phyloP scores from a whole-genome alignment of 352 stramenopile species.

The Globisporangium rhizosaccharum region DNA sequence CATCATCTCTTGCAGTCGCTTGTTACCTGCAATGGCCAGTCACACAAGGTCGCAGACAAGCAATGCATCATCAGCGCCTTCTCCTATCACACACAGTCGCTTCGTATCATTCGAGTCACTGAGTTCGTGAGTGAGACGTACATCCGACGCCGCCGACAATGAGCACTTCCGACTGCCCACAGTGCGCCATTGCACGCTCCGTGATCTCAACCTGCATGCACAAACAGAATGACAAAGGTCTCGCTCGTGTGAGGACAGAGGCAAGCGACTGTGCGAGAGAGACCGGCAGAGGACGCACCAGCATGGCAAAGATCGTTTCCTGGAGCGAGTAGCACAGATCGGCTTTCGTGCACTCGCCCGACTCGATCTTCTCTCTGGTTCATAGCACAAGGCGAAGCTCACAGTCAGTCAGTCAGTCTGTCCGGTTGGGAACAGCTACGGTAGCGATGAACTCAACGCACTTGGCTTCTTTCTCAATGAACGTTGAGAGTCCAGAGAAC shows the following conservation, averaged over 20 bases:
- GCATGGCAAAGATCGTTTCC: constrained; percentile 99
- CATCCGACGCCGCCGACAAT: constrained; percentile 99
- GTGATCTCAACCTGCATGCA: constrained; percentile 95
- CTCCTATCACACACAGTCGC: neutral
- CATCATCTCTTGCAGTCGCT: constrained; percentile 97
- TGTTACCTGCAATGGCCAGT: constrained; percentile 34
- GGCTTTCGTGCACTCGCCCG: constrained; percentile 89
- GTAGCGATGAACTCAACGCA: constrained; percentile 17
- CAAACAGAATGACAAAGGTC: neutral
- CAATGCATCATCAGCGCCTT: constrained; percentile 36
- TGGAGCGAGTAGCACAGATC: constrained; percentile 99
- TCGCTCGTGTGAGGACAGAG: neutral
- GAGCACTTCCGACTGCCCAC: constrained; percentile 93
- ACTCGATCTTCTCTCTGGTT: constrained; percentile 66
- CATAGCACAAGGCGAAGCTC: neutral
- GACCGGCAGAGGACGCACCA: constrained; percentile 44
- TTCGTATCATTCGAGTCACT: constrained; percentile 65
- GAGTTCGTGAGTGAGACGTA: constrained; percentile 42
- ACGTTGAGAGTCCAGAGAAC: constrained; percentile 97
- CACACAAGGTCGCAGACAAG: neutral
- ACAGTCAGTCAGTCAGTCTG: neutral
- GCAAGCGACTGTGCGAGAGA: neutral
- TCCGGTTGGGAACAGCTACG: neutral
- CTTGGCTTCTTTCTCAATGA: constrained; percentile 93
- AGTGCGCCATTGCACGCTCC: constrained; percentile 99